A percentile compares a stretch with the other conserved stretches of the same genome.
Conservation (phyloP, 192 early-diverging fungal species). For the Phycomyces nitens region DNA sequence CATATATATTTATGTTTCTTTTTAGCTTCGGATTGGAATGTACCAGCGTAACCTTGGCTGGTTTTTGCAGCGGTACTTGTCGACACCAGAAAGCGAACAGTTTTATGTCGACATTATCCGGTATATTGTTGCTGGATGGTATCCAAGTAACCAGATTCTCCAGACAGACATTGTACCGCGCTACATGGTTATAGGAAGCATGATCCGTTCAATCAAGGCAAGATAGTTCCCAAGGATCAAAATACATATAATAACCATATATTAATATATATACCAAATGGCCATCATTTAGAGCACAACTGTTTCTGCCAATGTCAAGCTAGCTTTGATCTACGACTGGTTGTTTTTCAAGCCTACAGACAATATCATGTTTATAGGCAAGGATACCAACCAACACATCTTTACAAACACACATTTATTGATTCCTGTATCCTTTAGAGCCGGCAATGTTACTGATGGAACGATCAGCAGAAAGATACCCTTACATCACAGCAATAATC, state of each 20-base stretch:
- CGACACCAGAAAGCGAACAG: conserved; percentile 54
- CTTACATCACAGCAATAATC: conserved; percentile 62
- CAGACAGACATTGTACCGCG: conserved; percentile 68
- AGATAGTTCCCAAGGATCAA: no score
- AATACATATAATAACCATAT: neutral
- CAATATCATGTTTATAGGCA: conserved; percentile 70
- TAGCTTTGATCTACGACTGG: conserved; percentile 80
- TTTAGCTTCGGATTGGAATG: conserved; percentile 39
- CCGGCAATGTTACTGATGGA: conserved; percentile 76
- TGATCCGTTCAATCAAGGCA: conserved; percentile 57
- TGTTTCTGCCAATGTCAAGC: conserved; percentile 62
- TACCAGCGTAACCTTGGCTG: conserved; percentile 61
- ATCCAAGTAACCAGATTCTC: conserved; percentile 69
- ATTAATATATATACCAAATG: no score
- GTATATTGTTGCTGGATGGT: conserved; percentile 67
- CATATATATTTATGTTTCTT: no score
- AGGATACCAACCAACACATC: no score
- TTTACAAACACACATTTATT: no score
- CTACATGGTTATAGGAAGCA: conserved; percentile 61
- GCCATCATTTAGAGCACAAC: conserved; percentile 58
- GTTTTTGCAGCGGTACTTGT: conserved; percentile 62
- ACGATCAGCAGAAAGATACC: conserved; percentile 56
- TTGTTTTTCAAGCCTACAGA: conserved; percentile 66
- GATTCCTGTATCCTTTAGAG: no score
- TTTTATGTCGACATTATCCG: conserved; percentile 68